Conservation (phyloP, 768 basidiomycete species). For the Trametes meyenii region DNA sequence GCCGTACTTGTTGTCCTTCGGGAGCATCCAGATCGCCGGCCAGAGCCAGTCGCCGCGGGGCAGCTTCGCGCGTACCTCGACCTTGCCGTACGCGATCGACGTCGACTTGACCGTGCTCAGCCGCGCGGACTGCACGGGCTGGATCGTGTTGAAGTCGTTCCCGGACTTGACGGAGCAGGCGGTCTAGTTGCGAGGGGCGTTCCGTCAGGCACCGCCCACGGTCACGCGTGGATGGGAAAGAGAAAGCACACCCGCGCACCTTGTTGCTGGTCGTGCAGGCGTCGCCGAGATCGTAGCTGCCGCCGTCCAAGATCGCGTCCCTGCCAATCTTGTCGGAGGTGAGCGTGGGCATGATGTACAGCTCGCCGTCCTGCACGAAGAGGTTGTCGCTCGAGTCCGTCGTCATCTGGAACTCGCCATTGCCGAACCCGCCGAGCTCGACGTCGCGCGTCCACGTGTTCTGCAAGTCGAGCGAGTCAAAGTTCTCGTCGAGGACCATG, state of each 20-base stretch:
- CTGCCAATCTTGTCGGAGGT: constrained; percentile 52
- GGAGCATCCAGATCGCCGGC: constrained; percentile 51
- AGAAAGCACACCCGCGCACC: too few species aligned
- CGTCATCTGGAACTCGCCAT: constrained; percentile 62
- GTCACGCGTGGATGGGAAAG: not conserved
- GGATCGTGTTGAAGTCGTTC: constrained; percentile 43
- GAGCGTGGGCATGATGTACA: constrained; percentile 64
- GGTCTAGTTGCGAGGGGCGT: constrained; percentile 28
- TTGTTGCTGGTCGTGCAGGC: constrained; percentile 25
- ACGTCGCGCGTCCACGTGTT: constrained; percentile 52
- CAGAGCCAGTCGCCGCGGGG: constrained; percentile 49
- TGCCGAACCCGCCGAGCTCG: constrained; percentile 57
- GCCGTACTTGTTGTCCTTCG: constrained; percentile 49
- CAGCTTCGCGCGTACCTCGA: constrained; percentile 54
- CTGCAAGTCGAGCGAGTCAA: constrained; percentile 46
- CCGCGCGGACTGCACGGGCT: constrained; percentile 57
- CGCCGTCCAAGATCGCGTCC: constrained; percentile 38
- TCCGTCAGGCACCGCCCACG: not conserved
- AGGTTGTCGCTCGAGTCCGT: constrained; percentile 43
- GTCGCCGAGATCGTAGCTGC: constrained; percentile 23
- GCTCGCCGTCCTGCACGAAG: constrained; percentile 49
- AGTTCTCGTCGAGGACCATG: constrained; percentile 53
- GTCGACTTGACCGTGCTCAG: constrained; percentile 53
- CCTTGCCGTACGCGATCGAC: constrained; percentile 56
- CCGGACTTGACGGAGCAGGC: constrained; percentile 48